phyloP scores from a whole-genome alignment of 305 asterid genomes.

The Fraxinus latifolia region DNA sequence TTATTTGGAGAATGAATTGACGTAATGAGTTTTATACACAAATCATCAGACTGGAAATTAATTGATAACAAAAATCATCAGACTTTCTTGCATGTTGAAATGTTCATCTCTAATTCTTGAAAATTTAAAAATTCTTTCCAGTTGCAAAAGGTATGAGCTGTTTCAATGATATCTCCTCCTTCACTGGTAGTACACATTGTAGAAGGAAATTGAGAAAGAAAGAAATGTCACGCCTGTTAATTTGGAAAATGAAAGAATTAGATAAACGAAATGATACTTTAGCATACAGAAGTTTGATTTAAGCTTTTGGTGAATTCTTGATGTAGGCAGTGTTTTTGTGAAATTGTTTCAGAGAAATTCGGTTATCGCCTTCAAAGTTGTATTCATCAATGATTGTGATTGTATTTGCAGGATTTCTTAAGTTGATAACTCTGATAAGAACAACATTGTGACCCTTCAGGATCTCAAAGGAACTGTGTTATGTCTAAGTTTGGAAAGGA shows the following conservation, averaged over 20 bases:
- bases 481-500: slow-evolving; percentile 16
- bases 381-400: slow-evolving; percentile 10
- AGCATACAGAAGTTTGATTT: not conserved
- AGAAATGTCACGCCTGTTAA: not conserved
- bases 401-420: slow-evolving; percentile 14
- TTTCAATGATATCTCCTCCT: not conserved
- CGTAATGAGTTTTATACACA: not conserved
- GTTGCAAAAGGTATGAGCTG: slow-evolving; percentile 12
- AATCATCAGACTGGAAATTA: not conserved
- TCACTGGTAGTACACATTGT: not conserved
- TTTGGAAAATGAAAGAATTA: not conserved
- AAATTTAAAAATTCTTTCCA: not conserved
- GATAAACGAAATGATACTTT: not conserved
- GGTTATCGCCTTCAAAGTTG: not conserved
- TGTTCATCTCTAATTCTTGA: not conserved
- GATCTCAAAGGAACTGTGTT: slow-evolving; percentile 13
- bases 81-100: not conserved
- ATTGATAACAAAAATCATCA: not conserved
- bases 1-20: not conserved
- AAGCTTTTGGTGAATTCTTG: not conserved
- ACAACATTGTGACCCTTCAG: slow-evolving; percentile 19
- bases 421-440: slow-evolving; percentile 17
- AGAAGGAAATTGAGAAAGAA: not conserved
- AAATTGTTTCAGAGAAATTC: not conserved
- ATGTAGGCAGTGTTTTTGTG: not conserved